phyloP scores from a whole-genome alignment of 352 stramenopile genomes.

The Globisporangium solare region DNA sequence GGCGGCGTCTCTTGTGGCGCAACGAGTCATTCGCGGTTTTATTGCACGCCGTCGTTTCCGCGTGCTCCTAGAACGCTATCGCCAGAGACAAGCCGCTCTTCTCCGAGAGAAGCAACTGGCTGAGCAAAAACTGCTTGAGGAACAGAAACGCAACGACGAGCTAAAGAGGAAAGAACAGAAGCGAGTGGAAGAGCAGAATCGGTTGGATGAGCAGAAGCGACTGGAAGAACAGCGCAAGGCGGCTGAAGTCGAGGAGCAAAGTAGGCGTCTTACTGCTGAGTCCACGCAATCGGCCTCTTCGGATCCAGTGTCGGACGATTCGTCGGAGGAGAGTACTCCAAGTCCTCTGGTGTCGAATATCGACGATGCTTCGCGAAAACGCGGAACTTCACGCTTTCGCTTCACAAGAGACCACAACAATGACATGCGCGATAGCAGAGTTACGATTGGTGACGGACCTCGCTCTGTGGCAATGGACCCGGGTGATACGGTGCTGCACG shows the following conservation, averaged over 20 bases:
- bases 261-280: conserved; percentile 45
- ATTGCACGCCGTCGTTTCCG: conserved; percentile 55
- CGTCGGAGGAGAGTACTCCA: conserved; percentile 44
- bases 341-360: conserved; percentile 18
- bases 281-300: conserved; percentile 42
- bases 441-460: conserved; percentile 41
- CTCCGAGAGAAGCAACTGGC: conserved; percentile 32
- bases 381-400: conserved; percentile 62
- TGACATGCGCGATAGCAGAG: conserved; percentile 28
- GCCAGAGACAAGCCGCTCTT: conserved; percentile 35
- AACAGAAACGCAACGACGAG: conserved; percentile 23
- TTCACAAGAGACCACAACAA: conserved; percentile 80
- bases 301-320: conserved; percentile 74
- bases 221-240: conserved; percentile 43
- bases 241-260: conserved; percentile 50
- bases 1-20: conserved; percentile 32
- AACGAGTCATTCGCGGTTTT: conserved; percentile 65
- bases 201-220: conserved; percentile 33
- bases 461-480: conserved; percentile 81
- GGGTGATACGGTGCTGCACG: conserved; percentile 82
- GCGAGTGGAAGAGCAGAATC: conserved; percentile 12
- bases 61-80: conserved; percentile 41
- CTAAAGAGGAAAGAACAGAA: conserved; percentile 14
- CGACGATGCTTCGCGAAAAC: conserved; percentile 15
- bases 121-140: conserved; percentile 28